These are phyloP conservation scores for Paramecium octaurelia DNA, from an alignment of 73 alveolate genomes.

Conservation along the genomic window DNA sequence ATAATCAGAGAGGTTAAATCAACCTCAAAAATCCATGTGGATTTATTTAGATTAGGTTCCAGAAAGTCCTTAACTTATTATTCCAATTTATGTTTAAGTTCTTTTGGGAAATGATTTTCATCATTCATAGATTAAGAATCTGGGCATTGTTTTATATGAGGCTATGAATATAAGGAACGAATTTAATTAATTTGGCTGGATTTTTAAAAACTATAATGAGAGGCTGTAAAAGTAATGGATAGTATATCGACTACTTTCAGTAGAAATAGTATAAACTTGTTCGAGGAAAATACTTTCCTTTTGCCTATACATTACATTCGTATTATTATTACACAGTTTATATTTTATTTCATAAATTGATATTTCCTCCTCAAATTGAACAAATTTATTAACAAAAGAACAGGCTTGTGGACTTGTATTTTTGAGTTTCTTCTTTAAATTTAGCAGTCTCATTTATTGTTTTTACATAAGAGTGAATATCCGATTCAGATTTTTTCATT, in stretches of 20 bases:
- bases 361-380: background rate
- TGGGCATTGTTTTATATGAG: no score
- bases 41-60: background rate
- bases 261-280: background rate
- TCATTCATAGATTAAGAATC: no score
- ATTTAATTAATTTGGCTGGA: background rate
- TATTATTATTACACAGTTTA: background rate
- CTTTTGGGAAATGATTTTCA: no score
- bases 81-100: no score
- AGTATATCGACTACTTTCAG: background rate
- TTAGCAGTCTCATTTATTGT: background rate
- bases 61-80: no score
- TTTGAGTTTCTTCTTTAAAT: background rate
- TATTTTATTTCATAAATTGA: background rate
- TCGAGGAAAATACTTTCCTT: background rate
- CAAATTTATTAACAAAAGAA: background rate
- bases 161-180: background rate
- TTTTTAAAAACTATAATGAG: background rate
- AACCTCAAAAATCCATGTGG: background rate
- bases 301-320: background rate
- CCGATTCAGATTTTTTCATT: background rate
- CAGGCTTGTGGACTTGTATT: background rate
- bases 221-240: background rate
- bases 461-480: background rate
- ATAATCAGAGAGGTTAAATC: background rate